Evolutionary conservation across 176 grass and related monocot genomes (phyloP).

Genomic region (Oryza meridionalis): DNA sequence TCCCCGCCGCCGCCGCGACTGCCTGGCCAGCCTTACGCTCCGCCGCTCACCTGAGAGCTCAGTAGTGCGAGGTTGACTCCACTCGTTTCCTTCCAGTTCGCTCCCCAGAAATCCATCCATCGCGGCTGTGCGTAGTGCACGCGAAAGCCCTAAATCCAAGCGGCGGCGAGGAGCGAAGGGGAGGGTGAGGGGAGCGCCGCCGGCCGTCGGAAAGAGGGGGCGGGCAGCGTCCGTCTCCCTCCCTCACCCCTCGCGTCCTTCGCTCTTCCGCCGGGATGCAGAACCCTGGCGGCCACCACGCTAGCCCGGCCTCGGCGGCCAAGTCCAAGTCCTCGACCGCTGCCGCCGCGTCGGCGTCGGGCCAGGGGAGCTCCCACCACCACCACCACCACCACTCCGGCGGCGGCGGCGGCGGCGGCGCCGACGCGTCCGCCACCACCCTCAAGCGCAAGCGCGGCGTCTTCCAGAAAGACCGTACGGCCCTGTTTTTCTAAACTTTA

Average conservation of each 20-base stretch:
- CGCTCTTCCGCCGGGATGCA: slow-evolving; percentile 19
- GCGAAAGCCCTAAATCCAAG: background rate
- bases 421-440: slow-evolving; percentile 41
- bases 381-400: slow-evolving; percentile 35
- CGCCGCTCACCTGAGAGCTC: background rate
- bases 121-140: background rate
- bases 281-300: slow-evolving; percentile 42
- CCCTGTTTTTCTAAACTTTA: background rate
- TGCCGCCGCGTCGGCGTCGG: slow-evolving; percentile 12
- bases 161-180: background rate
- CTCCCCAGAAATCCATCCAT: background rate
- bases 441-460: slow-evolving; percentile 93
- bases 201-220: background rate
- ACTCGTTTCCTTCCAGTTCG: background rate
- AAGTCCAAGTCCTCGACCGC: slow-evolving; percentile 46
- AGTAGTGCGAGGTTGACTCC: background rate
- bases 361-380: slow-evolving; percentile 27
- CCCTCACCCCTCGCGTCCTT: too few relatives aligned
- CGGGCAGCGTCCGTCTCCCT: too few relatives aligned
- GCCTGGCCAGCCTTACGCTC: background rate
- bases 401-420: slow-evolving; percentile 29
- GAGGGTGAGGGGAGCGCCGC: background rate
- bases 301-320: background rate
- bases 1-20: background rate
- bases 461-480: slow-evolving; percentile 90